phyloP scores from a whole-genome alignment of 768 basidiomycete species.

The Panellus pusillus region DNA sequence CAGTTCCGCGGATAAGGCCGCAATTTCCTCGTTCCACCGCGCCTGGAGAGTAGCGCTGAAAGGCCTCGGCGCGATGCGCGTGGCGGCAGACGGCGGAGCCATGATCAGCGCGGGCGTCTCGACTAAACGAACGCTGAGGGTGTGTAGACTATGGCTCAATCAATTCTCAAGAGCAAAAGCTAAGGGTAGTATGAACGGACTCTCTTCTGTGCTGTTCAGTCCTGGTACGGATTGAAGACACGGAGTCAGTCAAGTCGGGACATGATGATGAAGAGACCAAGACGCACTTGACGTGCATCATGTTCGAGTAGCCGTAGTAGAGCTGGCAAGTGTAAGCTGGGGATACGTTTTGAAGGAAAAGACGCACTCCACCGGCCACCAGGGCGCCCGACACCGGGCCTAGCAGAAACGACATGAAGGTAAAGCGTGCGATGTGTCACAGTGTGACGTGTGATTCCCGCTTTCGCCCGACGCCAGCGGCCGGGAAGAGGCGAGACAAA shows the following conservation, averaged over 20 bases:
- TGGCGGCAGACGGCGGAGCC: constrained; percentile 56
- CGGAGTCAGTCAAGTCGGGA: not conserved
- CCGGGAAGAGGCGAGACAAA: no score
- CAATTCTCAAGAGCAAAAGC: not conserved
- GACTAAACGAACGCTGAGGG: constrained; percentile 49
- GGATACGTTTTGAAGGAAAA: not conserved
- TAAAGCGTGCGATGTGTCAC: not conserved
- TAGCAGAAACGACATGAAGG: constrained; percentile 55
- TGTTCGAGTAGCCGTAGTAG: constrained; percentile 70
- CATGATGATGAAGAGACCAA: not conserved
- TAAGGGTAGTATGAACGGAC: constrained; percentile 36
- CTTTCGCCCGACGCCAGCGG: no score
- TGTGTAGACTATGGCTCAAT: constrained; percentile 40
- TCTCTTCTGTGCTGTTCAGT: constrained; percentile 56
- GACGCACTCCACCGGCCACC: constrained; percentile 62
- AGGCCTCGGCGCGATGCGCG: constrained; percentile 48
- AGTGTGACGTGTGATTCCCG: not conserved
- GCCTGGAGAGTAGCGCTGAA: constrained; percentile 50
- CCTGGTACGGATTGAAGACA: constrained; percentile 29
- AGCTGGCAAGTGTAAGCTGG: constrained; percentile 36
- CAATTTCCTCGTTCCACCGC: constrained; percentile 61
- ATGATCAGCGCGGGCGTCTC: constrained; percentile 47
- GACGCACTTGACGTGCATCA: constrained; percentile 58
- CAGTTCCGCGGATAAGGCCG: constrained; percentile 42
- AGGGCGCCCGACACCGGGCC: constrained; percentile 73